Base-by-base conservation (phyloP, 2,329 filamentous ascomycete species). In the Epicoccum sorghinum region DNA sequence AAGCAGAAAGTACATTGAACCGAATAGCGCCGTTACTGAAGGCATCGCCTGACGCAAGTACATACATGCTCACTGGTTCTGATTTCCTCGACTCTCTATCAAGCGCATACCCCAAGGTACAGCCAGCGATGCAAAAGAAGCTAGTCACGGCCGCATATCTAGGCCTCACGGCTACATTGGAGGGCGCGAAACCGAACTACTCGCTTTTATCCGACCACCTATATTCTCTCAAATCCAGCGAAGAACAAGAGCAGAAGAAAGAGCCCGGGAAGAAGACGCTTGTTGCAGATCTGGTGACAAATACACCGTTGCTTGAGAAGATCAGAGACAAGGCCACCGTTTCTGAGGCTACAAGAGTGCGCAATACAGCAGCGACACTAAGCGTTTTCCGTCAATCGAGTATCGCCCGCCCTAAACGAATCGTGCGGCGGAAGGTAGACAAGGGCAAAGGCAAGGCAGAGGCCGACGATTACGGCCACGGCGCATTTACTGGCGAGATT, bases 51-150 rank as follows among this genome's bases (percentile, higher is more conserved):
- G 78, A 80, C 23, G 77, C 77, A 39, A 83, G 81, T 27, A 73
- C 78, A 6, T 80, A 90, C 62, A 87, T 96, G 65, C 83, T 96
- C 63, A 89, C 89, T 0, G 93, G 93, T 1, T 92, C 89, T 45
- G 93, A 97, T 74, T 93, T 95, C 64, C 75, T 96, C 18, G 93
- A 97, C 70, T 86, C 89, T 0, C 80, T 96, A 10, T 79, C 85
- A 33, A 78, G 78, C 44, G 86, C 86, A 57, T 93, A 88, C 73
- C 81, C 79, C 43, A 82, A 87, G 52, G 86, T 85, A 72, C 84
- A 87, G 52, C 82, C 83, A 22, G 61, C 69, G 14, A 81, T 92
- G 38, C 84, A 87, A 54, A 89, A 85, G 59, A 82, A 83, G 13
- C 82, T 96, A 27, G 81, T 93, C 41, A 86, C 89, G 1, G 88